Evolutionary conservation across 805 yeast genomes (phyloP).

Genomic region (Candida dajiaensis): DNA sequence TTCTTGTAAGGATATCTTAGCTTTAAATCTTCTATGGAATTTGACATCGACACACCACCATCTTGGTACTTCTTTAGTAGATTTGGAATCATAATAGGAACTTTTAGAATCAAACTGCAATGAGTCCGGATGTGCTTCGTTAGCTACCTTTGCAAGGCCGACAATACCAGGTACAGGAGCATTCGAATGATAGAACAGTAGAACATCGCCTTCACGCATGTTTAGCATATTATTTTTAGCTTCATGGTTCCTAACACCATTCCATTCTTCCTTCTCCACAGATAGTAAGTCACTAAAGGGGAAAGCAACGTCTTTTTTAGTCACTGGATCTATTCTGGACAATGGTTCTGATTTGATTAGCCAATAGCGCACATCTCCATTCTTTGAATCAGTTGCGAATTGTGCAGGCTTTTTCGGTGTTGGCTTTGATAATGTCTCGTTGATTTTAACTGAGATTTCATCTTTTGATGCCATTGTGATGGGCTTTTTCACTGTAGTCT

Average conservation of each 20-base stretch:
- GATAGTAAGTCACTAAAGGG: slow-evolving; percentile 37
- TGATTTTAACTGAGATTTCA: not conserved
- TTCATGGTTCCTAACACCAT: slow-evolving; percentile 54
- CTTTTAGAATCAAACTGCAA: slow-evolving; percentile 36
- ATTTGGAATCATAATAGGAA: slow-evolving; percentile 43
- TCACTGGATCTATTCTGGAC: slow-evolving; percentile 38
- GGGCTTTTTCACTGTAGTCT: slow-evolving; percentile 1
- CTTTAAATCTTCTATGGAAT: slow-evolving; percentile 36
- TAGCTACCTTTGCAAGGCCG: slow-evolving; percentile 36
- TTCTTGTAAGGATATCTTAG: slow-evolving; percentile 37
- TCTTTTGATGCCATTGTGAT: not conserved
- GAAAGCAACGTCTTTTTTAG: slow-evolving; percentile 44
- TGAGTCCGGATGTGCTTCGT: slow-evolving; percentile 33
- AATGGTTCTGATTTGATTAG: slow-evolving; percentile 52
- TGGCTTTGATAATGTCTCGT: slow-evolving; percentile 16
- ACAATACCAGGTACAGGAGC: slow-evolving; percentile 50
- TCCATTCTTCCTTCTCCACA: slow-evolving; percentile 43
- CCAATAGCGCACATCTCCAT: slow-evolving; percentile 37
- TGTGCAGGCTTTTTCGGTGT: slow-evolving; percentile 29
- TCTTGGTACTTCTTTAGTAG: slow-evolving; percentile 34
- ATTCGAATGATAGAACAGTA: slow-evolving; percentile 51
- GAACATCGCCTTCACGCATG: slow-evolving; percentile 42
- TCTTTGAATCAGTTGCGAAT: slow-evolving; percentile 22
- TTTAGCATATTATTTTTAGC: slow-evolving; percentile 45
- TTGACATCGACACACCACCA: slow-evolving; percentile 56